A percentile compares a stretch with the other conserved stretches of the same genome.
These are phyloP conservation scores for Meripilus lineatus DNA, from an alignment of 1,284 basidiomycete genomes.

Conservation along the genomic window DNA sequence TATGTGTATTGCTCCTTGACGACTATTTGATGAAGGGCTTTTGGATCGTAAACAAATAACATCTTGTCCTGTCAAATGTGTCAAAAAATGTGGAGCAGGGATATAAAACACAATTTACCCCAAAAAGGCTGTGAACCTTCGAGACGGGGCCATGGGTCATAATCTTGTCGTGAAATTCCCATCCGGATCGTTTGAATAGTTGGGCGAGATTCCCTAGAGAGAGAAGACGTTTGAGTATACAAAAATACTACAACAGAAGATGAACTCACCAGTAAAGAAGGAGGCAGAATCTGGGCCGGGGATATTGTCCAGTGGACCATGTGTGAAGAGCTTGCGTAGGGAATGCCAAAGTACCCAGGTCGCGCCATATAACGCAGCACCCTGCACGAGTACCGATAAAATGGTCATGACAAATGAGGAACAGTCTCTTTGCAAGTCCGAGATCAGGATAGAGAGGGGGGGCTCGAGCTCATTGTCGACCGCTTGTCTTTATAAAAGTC, in stretches of 20 bases:
- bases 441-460: too few relatives aligned
- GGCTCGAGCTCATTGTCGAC: too few relatives aligned
- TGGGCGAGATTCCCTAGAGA: conserved; percentile 8
- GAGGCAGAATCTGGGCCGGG: not conserved
- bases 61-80: conserved; percentile 1
- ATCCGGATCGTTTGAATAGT: conserved; percentile 6
- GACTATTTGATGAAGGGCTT: conserved; percentile 34
- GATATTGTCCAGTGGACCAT: conserved; percentile 2
- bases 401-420: too few relatives aligned
- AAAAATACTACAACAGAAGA: not conserved
- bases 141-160: conserved; percentile 6
- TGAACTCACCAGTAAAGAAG: not conserved
- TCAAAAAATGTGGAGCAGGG: not conserved
- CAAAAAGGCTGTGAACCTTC: conserved; percentile 5
- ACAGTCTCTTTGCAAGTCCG: too few relatives aligned
- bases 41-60: conserved; percentile 24
- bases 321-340: too few relatives aligned
- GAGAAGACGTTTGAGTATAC: not conserved
- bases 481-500: too few relatives aligned
- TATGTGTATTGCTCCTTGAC: conserved; percentile 33
- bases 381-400: too few relatives aligned
- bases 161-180: conserved; percentile 9
- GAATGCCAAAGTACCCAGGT: too few relatives aligned
- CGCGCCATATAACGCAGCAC: too few relatives aligned
- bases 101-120: conserved; percentile 1